Base-by-base conservation (phyloP, 352 stramenopile genomes). In the Chrysophaeum taylorii region DNA sequence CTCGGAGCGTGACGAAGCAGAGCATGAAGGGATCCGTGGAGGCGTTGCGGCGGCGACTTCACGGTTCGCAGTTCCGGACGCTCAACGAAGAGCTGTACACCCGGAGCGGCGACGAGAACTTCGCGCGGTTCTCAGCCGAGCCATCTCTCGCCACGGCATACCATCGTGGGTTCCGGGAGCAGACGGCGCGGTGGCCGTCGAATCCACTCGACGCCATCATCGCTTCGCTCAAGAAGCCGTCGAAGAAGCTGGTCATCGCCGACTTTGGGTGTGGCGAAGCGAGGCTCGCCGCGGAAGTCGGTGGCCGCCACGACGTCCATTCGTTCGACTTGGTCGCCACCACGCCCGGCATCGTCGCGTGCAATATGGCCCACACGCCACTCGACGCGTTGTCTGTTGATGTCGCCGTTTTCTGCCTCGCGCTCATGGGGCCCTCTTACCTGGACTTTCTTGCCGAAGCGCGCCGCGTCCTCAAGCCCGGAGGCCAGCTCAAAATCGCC, bases 221-320 rank as follows among this genome's bases (percentile, higher is more conserved):
- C 66, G 81, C 90, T 50, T 95, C 89, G 76, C 82, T 98, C 36
- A 45, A 71, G 67, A 73, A 41, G 67, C 36, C 69, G 70, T 81
- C 85, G 0, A 85, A 89, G 69, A n/a, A n/a, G n/a, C 76, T 83
- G 0, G 75, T 96, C 15, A 84, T 98, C 27, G 94, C 91, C 23
- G 95, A 99, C 85, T 98, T 99, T 82, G 95, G 95, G 37, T 99
- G 95, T 76, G 95, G 95, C 33, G 94, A 99, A 78, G 95, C 95
- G 16, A 84, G 91, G 31, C 79, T 99, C 36, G 90, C 93, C 33
- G 57, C 57, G 57, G 57, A 66, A 25, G 23, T 66, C 2, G 31
- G 12, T 1, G 12, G 1, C 18, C 2, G 4, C 33, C 57, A 66
- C 57, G 16, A 16, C 1, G 93, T 98, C 53, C 89, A 97, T 78